phyloP scores from a whole-genome alignment of 768 basidiomycete genomes.

The Mycena floridula region DNA sequence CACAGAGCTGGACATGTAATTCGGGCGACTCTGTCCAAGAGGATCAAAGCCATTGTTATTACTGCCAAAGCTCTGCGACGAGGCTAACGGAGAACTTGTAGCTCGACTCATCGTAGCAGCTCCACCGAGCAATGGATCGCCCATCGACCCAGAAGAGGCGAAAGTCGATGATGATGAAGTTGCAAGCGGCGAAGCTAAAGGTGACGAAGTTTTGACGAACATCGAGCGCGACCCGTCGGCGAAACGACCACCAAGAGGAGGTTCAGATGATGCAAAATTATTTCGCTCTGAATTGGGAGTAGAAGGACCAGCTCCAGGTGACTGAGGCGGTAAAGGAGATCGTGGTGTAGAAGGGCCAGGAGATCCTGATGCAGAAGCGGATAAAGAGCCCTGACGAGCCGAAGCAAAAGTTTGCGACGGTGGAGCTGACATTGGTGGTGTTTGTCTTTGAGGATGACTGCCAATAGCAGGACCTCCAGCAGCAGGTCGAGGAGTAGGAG shows the following conservation, averaged over 20 bases:
- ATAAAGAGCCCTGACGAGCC: no score
- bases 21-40: constrained; percentile 53
- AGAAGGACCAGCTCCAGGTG: constrained; percentile 48
- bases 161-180: constrained; percentile 18
- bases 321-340: constrained; percentile 12
- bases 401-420: no score
- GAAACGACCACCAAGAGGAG: constrained; percentile 57
- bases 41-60: constrained; percentile 47
- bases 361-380: neutral
- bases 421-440: no score
- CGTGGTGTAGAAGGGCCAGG: constrained; percentile 1
- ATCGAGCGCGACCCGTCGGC: constrained; percentile 77
- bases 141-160: neutral
- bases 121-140: constrained; percentile 11
- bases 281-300: constrained; percentile 20
- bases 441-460: no score
- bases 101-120: constrained; percentile 8
- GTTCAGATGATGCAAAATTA: constrained; percentile 13
- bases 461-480: neutral
- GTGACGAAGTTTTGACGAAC: constrained; percentile 54
- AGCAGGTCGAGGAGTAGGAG: neutral
- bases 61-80: constrained; percentile 14
- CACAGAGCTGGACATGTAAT: constrained; percentile 71
- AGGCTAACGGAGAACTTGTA: constrained; percentile 7
- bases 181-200: constrained; percentile 20